Percentiles rank a stretch among this genome's conserved stretches.
phyloP scores from a whole-genome alignment of 805 yeast genomes.

The Metschnikowia peoriensis region DNA sequence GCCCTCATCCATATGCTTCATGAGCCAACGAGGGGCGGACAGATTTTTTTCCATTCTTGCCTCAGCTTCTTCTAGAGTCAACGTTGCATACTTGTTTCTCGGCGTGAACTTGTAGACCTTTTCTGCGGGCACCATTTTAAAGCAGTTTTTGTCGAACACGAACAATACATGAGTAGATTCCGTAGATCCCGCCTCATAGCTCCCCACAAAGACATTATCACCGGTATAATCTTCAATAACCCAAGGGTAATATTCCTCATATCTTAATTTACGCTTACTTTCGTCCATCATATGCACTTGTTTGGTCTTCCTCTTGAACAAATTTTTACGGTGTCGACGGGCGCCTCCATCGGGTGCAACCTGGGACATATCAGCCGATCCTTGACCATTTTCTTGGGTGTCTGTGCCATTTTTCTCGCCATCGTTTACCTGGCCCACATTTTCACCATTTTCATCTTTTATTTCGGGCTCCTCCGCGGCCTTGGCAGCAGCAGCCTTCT shows the following conservation, averaged over 20 bases:
- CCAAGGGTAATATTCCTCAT: slow-evolving; percentile 98
- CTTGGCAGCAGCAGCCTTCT: slow-evolving; percentile 28
- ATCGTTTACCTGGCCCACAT: slow-evolving; percentile 12
- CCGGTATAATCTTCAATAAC: slow-evolving; percentile 96
- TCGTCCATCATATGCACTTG: slow-evolving; percentile 83
- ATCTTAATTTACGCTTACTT: slow-evolving; percentile 75
- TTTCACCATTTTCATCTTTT: slow-evolving; percentile 15
- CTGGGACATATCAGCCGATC: slow-evolving; percentile 52
- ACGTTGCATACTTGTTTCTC: slow-evolving; percentile 87
- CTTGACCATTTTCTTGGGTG: slow-evolving; percentile 9
- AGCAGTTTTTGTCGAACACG: slow-evolving; percentile 82
- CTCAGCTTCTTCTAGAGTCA: slow-evolving; percentile 95
- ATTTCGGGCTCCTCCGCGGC: slow-evolving; percentile 11
- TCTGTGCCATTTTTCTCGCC: slow-evolving; percentile 15
- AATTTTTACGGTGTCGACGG: slow-evolving; percentile 52
- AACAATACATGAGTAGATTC: slow-evolving; percentile 79
- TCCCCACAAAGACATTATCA: slow-evolving; percentile 90
- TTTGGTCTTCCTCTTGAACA: slow-evolving; percentile 75
- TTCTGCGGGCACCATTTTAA: slow-evolving; percentile 92
- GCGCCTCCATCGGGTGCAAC: slow-evolving; percentile 95
- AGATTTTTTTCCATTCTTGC: slow-evolving; percentile 81
- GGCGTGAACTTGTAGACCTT: slow-evolving; percentile 93
- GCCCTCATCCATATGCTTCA: slow-evolving; percentile 79
- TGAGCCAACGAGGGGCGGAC: slow-evolving; percentile 88
- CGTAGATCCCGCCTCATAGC: slow-evolving; percentile 85